Evolutionary conservation across 352 stramenopile species (phyloP).

Genomic region (Blastocystis sp.): DNA sequence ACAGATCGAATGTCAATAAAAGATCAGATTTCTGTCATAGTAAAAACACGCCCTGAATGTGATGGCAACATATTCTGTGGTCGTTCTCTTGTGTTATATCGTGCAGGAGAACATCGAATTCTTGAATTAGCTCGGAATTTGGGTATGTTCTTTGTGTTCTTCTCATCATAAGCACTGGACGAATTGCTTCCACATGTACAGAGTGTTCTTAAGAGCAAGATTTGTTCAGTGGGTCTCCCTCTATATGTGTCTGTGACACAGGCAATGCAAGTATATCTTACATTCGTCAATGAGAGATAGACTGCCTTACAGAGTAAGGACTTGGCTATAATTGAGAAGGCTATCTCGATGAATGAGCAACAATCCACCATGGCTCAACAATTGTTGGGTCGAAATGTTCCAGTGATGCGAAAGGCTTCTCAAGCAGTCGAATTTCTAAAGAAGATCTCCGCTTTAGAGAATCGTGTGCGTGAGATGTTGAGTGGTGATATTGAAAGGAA

Average conservation of each 20-base stretch:
- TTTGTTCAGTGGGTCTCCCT: neutral
- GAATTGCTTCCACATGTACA: conserved; percentile 31
- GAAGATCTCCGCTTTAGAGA: neutral
- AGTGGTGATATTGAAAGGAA: neutral
- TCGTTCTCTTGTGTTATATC: conserved; percentile 25
- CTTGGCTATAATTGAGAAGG: conserved; percentile 17
- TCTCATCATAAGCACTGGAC: conserved; percentile 28
- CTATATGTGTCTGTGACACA: conserved; percentile 20
- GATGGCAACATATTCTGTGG: conserved; percentile 3
- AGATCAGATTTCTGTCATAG: neutral
- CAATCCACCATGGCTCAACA: neutral
- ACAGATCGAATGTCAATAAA: neutral
- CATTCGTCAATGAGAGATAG: neutral
- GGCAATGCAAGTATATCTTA: neutral
- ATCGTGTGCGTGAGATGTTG: neutral
- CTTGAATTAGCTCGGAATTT: conserved; percentile 64
- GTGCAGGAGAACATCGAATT: conserved; percentile 61
- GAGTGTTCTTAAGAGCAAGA: conserved; percentile 2
- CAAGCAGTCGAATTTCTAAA: conserved; percentile 16
- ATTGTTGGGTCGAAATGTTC: neutral
- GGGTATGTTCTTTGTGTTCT: neutral
- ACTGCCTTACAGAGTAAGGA: conserved; percentile 3
- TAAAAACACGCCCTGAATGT: conserved; percentile 15
- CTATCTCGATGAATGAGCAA: neutral
- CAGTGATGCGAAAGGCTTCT: neutral